Evolutionary conservation across 73 alveolate species (phyloP), one percentile per base, ranked within the genome.

Genomic region (Paramecium biaurelia): DNA sequence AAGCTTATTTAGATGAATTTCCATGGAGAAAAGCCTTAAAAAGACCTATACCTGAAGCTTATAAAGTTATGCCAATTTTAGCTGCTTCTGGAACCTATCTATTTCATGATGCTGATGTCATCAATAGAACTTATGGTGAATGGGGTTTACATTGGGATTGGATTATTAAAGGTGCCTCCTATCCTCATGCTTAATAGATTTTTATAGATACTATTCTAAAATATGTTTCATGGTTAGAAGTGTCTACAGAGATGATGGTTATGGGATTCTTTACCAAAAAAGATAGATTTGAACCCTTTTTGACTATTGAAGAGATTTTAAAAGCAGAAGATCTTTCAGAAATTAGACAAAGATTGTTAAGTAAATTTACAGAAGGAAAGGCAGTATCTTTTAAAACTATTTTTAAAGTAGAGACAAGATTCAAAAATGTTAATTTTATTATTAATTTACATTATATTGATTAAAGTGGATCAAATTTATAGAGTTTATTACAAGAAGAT

Each of bases 41-140:
- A 45, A 89, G 92, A 82, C 79, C 84, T 45, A 57, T 89, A 0
- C 94, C 94, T n/a, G 76, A 38, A 24, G 57, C 74, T 67, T 89
- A 89, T 45, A 12, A 70, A 70, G 76, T 89, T 26, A 57, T 57
- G 57, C 85, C 85, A 3, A 70, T 89, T 24, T 30, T 70, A 28
- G 35, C 92, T 11, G 85, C 70, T 7, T 89, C 92, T 10, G 49
- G 88, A 28, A 70, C 85, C 45, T 41, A 89, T 70, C 35, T 89
- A 7, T 89, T 89, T 45, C 88, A 89, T 34, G 85, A 89, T 72
- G 79, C 94, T 23, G 70, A 70, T 70, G 84, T 89, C 32, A 70
- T 82, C n/a, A 70, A 89, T 21, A 45, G 94, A 89, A 76, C 94
- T 42, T 89, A 89, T 70, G 87, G 85, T 6, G 94, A 89, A 70